Evolutionary conservation across 2,329 filamentous ascomycete species (phyloP).

Genomic region (Colletotrichum sp.): DNA sequence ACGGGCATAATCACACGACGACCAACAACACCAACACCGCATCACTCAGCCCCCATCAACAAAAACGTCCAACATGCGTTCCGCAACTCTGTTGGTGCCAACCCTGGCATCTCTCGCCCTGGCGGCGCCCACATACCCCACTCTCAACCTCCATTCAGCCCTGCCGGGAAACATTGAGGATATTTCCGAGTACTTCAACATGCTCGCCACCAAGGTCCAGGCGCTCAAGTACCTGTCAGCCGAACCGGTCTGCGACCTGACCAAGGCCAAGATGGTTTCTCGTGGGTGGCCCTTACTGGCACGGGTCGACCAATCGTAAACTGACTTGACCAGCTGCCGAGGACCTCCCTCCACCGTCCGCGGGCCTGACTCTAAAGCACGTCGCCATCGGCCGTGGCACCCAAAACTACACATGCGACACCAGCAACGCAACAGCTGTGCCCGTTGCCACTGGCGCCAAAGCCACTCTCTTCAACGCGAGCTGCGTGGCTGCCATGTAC

Average conservation of each 20-base stretch:
- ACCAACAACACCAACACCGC: background rate
- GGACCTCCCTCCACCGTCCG: conserved; percentile 64
- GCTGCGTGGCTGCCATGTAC: conserved; percentile 75
- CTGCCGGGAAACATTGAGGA: conserved; percentile 42
- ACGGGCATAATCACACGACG: background rate
- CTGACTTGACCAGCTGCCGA: conserved; percentile 52
- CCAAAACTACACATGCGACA: conserved; percentile 90
- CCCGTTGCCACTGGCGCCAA: conserved; percentile 76
- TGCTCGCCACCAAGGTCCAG: conserved; percentile 61
- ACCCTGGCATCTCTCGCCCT: conserved; percentile 49
- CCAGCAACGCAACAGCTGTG: conserved; percentile 59
- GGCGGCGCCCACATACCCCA: conserved; percentile 53
- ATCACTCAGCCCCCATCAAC: background rate
- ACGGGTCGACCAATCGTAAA: background rate
- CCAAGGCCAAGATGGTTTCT: conserved; percentile 54
- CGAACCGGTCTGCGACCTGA: conserved; percentile 59
- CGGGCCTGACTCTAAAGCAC: conserved; percentile 71
- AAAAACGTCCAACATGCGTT: conserved; percentile 49
- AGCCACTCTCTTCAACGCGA: conserved; percentile 87
- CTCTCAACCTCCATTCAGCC: conserved; percentile 42
- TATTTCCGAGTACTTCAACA: conserved; percentile 67
- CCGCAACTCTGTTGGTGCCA: conserved; percentile 51
- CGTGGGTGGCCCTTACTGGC: conserved; percentile 38
- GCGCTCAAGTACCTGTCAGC: conserved; percentile 44
- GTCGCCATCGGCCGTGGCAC: conserved; percentile 88